A percentile compares a stretch with the other conserved stretches of the same genome.
These are phyloP conservation scores for Grifola frondosa DNA, from an alignment of 1,284 basidiomycete species.

Conservation along the genomic window DNA sequence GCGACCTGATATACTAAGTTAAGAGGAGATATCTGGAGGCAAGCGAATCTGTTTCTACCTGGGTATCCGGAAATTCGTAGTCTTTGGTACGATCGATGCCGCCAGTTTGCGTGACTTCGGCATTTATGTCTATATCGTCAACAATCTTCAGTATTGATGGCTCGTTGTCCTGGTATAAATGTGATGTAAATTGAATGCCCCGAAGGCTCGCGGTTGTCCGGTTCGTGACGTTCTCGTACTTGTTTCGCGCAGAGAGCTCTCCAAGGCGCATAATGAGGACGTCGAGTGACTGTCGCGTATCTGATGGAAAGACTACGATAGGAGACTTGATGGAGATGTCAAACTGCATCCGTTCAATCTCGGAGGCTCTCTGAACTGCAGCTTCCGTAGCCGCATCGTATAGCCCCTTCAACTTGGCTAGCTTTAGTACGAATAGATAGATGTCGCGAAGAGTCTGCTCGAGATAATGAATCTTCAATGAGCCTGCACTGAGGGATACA, in stretches of 20 bases:
- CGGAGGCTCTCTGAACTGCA: conserved; percentile 88
- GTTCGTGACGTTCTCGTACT: conserved; percentile 62
- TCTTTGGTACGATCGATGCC: conserved; percentile 51
- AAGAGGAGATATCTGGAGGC: conserved; percentile 4
- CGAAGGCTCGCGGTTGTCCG: conserved; percentile 78
- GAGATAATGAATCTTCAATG: conserved; percentile 87
- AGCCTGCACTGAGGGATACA: conserved; percentile 85
- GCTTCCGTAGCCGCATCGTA: conserved; percentile 96
- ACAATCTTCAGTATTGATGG: conserved; percentile 79
- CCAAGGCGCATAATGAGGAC: conserved; percentile 83
- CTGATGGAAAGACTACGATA: conserved; percentile 86
- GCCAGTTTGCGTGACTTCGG: conserved; percentile 67
- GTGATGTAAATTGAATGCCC: conserved; percentile 85
- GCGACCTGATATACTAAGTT: conserved; percentile 48
- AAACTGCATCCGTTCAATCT: conserved; percentile 91
- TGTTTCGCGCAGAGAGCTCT: conserved; percentile 85
- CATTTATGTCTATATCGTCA: conserved; percentile 84
- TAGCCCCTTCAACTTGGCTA: conserved; percentile 89
- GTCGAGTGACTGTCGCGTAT: conserved; percentile 66
- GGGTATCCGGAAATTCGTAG: conserved; percentile 61
- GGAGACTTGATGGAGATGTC: conserved; percentile 90
- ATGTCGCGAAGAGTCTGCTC: conserved; percentile 87
- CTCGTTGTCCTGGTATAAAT: conserved; percentile 50
- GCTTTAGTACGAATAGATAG: conserved; percentile 82
- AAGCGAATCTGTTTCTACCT: conserved; percentile 51